phyloP scores from a whole-genome alignment of 1,284 basidiomycete species.

The Pyrrhoderma lamaoense region DNA sequence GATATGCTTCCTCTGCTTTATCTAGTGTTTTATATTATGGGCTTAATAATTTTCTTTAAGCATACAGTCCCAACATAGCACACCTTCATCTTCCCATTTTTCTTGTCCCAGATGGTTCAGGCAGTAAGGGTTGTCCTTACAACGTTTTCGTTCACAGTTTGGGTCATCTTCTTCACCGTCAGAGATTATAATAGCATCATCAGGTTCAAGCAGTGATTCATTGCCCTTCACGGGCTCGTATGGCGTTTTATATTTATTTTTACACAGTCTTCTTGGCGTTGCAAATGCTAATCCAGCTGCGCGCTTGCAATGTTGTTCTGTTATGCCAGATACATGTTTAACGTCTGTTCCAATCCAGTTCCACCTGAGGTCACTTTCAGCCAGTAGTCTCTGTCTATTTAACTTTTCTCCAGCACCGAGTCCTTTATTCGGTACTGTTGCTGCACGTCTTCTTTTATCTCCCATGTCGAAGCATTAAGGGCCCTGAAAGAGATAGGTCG shows the following conservation, averaged over 20 bases:
- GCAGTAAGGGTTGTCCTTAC: conserved; percentile 73
- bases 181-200: conserved; percentile 61
- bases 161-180: conserved; percentile 52
- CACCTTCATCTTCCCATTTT: conserved; percentile 64
- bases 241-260: conserved; percentile 39
- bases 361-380: conserved; percentile 51
- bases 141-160: conserved; percentile 54
- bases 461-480: conserved; percentile 38
- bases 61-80: conserved; percentile 19
- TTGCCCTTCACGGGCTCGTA: conserved; percentile 14
- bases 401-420: conserved; percentile 52
- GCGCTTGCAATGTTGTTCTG: conserved; percentile 51
- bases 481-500: neutral
- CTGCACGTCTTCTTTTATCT: conserved; percentile 49
- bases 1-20: conserved; percentile 42
- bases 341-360: conserved; percentile 71
- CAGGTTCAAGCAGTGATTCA: conserved; percentile 23
- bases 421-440: conserved; percentile 42
- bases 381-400: conserved; percentile 46
- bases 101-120: conserved; percentile 81
- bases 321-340: conserved; percentile 47
- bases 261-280: conserved; percentile 43
- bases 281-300: conserved; percentile 58
- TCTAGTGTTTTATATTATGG: conserved; percentile 31
- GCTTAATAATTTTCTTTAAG: conserved; percentile 20